Conservation (phyloP, 2,329 filamentous ascomycete species). For the Calonectria multiphialidica region DNA sequence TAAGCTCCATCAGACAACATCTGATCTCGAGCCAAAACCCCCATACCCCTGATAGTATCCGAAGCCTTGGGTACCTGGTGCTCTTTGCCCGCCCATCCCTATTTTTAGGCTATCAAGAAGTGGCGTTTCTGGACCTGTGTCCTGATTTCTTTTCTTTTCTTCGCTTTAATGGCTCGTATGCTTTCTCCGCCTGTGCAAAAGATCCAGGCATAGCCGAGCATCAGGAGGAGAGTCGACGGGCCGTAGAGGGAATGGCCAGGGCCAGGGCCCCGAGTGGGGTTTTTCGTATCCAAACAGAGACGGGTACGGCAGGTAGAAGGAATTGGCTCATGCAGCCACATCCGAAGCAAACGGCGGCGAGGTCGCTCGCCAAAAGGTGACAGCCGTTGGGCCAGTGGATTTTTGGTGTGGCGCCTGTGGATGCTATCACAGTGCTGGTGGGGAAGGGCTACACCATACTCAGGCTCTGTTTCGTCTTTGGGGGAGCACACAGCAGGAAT, state of each 20-base stretch:
- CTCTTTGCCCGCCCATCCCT: background rate
- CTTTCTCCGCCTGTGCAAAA: background rate
- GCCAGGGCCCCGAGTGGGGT: background rate
- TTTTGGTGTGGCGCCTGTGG: background rate
- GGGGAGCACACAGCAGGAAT: background rate
- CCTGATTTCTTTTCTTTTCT: background rate
- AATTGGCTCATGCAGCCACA: conserved; percentile 20
- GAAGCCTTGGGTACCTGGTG: conserved; percentile 13
- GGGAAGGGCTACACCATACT: background rate
- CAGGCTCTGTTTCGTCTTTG: background rate
- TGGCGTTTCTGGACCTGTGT: background rate
- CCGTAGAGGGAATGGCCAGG: background rate
- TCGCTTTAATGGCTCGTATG: background rate
- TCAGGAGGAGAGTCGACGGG: background rate
- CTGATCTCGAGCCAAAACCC: background rate
- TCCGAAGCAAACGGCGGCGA: background rate
- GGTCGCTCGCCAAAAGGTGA: conserved; percentile 9
- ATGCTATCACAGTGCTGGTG: background rate
- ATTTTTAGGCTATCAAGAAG: background rate
- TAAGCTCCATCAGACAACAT: background rate
- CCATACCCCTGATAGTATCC: background rate
- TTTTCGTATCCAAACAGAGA: conserved; percentile 13
- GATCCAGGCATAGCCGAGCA: background rate
- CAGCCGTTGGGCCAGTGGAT: conserved; percentile 12
- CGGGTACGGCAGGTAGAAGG: background rate